Percentiles rank a stretch among this genome's conserved stretches.
Evolutionary conservation across 306 rosid species (phyloP).

Genomic region (Betula pendula): DNA sequence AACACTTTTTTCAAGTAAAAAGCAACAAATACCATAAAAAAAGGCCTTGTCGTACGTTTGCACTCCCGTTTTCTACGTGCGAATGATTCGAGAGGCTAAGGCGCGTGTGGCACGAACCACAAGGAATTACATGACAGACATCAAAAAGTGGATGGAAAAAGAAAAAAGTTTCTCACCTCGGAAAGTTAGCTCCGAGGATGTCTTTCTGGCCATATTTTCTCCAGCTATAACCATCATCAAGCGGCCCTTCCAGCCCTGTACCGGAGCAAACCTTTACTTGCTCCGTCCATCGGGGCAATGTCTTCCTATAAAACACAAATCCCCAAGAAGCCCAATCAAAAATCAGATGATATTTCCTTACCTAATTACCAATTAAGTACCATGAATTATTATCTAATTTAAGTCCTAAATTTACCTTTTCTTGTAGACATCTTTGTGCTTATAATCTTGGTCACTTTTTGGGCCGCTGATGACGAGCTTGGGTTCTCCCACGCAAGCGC

Average conservation of each 20-base stretch:
- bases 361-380: slow-evolving; percentile 4
- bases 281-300: slow-evolving; percentile 49
- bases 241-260: slow-evolving; percentile 46
- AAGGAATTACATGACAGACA: neutral
- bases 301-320: slow-evolving; percentile 53
- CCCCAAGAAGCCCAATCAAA: slow-evolving; percentile 7
- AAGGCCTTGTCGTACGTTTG: too few species aligned
- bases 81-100: too few species aligned
- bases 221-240: slow-evolving; percentile 76
- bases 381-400: neutral
- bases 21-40: too few species aligned
- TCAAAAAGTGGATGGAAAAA: neutral
- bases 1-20: too few species aligned
- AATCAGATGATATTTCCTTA: slow-evolving; percentile 17
- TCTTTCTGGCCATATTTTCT: slow-evolving; percentile 95
- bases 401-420: slow-evolving; percentile 53
- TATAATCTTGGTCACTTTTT: slow-evolving; percentile 42
- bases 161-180: slow-evolving; percentile 50
- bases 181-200: slow-evolving; percentile 75
- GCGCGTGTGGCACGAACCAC: neutral
- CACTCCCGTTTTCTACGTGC: too few species aligned
- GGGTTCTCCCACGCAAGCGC: slow-evolving; percentile 27
- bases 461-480: slow-evolving; percentile 35
- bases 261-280: slow-evolving; percentile 53
- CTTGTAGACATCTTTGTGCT: slow-evolving; percentile 51